A percentile compares a stretch with the other conserved stretches of the same genome.
These are phyloP conservation scores for Acacia acuminata DNA, from an alignment of 306 rosid genomes.

Conservation along the genomic window DNA sequence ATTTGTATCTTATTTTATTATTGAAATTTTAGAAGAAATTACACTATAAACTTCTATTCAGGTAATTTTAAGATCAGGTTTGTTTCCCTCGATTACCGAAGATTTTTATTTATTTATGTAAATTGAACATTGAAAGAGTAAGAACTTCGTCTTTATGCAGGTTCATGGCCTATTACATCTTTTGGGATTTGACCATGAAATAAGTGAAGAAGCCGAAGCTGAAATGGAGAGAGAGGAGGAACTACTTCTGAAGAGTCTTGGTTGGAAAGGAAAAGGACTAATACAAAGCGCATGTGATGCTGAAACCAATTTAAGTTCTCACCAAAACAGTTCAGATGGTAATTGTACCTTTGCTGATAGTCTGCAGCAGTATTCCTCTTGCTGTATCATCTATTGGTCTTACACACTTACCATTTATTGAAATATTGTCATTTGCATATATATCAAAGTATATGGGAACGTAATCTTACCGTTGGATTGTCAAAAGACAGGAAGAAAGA, in stretches of 20 bases:
- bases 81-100: not conserved
- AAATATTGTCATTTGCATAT: not conserved
- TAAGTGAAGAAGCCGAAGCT: constrained; percentile 78
- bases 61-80: not conserved
- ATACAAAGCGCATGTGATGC: constrained; percentile 73
- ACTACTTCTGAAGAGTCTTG: constrained; percentile 67
- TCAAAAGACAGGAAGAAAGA: constrained; percentile 94
- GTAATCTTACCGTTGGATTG: constrained; percentile 63
- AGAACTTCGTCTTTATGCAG: constrained; percentile 41
- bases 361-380: not conserved
- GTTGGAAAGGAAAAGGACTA: constrained; percentile 89
- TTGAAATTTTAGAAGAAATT: not conserved
- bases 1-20: not conserved
- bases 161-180: constrained; percentile 95
- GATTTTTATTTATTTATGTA: not conserved
- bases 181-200: constrained; percentile 89
- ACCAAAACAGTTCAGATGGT: constrained; percentile 53
- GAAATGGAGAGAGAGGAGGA: constrained; percentile 96
- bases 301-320: constrained; percentile 43
- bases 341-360: constrained; percentile 15
- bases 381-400: not conserved
- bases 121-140: constrained; percentile 31
- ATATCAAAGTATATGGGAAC: constrained; percentile 28
- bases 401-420: not conserved
- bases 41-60: not conserved